These are phyloP conservation scores for Polyporus arcularius DNA, from an alignment of 768 basidiomycete genomes.

Conservation along the genomic window DNA sequence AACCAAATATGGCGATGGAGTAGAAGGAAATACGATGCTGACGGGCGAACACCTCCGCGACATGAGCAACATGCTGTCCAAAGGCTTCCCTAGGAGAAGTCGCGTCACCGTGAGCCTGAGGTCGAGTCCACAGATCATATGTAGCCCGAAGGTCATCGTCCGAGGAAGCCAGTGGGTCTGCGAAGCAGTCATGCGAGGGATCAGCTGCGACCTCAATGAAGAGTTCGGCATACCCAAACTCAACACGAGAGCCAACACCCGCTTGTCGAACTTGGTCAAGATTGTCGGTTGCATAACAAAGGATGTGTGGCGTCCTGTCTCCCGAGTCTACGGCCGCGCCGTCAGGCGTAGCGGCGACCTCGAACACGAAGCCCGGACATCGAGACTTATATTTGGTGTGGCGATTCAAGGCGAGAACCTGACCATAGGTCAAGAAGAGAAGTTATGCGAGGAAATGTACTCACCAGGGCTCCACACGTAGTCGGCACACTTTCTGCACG, in stretches of 20 bases:
- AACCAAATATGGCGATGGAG: slow-evolving; percentile 30
- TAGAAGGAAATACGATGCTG: slow-evolving; percentile 34
- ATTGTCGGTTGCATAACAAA: background rate
- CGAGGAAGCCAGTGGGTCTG: background rate
- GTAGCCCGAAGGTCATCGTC: background rate
- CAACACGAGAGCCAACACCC: background rate
- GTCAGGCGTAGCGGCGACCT: background rate
- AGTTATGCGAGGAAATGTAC: background rate
- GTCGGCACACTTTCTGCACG: background rate
- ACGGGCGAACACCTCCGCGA: slow-evolving; percentile 14
- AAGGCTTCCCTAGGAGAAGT: background rate
- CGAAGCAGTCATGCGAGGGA: background rate
- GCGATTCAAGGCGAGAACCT: background rate
- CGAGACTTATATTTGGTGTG: background rate
- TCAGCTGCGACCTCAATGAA: slow-evolving; percentile 6
- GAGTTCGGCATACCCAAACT: slow-evolving; percentile 4
- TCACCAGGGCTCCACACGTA: background rate
- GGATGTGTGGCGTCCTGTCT: background rate
- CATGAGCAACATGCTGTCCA: slow-evolving; percentile 3
- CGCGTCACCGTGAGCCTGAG: background rate
- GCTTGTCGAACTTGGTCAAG: background rate
- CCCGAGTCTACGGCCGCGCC: background rate
- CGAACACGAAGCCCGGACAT: slow-evolving; percentile 8
- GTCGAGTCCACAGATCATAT: slow-evolving; percentile 22
- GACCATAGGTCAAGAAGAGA: too few relatives aligned